Percentiles rank a stretch among this genome's conserved stretches.
Evolutionary conservation across 345 rosid species (phyloP).

Genomic region (Hibiscus tridactylites): DNA sequence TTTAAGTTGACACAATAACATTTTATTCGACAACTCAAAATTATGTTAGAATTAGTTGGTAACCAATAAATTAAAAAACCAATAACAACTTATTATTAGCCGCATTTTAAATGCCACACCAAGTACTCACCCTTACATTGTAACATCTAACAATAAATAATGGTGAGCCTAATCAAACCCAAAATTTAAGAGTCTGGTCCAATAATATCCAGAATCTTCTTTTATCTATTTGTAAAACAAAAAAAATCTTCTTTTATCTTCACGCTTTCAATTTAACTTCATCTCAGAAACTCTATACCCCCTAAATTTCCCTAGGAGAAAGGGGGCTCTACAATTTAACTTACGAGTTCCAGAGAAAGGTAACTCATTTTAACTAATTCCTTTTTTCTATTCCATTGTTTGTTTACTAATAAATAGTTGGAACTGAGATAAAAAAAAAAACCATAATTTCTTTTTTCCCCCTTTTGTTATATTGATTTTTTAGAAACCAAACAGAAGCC

Average conservation of each 20-base stretch:
- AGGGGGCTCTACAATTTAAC: not conserved
- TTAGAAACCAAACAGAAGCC: not conserved
- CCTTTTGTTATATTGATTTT: not conserved
- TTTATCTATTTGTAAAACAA: not conserved
- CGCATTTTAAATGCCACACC: no score
- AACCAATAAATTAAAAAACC: no score
- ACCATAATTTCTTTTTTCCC: no score
- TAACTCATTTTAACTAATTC: not conserved
- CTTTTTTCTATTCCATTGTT: not conserved
- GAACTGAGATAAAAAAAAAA: not conserved
- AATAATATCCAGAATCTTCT: not conserved
- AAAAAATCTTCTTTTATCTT: not conserved
- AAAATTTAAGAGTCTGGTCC: not conserved
- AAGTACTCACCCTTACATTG: no score
- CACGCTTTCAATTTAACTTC: not conserved
- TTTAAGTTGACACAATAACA: no score
- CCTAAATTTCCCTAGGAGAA: not conserved
- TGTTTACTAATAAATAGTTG: not conserved
- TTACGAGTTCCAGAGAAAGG: not conserved
- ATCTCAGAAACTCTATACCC: slow-evolving; percentile 18
- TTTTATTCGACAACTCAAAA: no score
- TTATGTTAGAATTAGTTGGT: no score
- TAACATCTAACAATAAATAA: not conserved
- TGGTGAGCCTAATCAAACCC: not conserved
- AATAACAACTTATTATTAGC: no score